These are phyloP conservation scores for Globisporangium echinulatum DNA, from an alignment of 352 stramenopile species.

Conservation along the genomic window DNA sequence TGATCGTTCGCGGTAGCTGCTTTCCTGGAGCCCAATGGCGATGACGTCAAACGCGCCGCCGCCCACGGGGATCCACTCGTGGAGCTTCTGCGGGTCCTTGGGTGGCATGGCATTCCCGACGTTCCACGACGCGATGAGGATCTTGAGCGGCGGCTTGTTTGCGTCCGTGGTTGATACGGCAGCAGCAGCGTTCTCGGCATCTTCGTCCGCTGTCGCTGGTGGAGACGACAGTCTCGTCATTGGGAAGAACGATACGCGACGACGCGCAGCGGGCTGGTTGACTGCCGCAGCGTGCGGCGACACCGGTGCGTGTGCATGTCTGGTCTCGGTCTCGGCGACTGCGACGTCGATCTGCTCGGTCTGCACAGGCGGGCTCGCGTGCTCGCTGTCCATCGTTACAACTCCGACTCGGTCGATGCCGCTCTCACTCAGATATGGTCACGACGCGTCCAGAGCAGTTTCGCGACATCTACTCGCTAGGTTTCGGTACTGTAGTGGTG, in stretches of 20 bases:
- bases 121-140: constrained; percentile 79
- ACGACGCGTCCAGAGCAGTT: no score
- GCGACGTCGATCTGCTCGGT: not conserved
- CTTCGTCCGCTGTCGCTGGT: not conserved
- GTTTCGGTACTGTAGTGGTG: no score
- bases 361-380: not conserved
- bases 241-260: constrained; percentile 6
- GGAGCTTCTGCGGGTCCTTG: constrained; percentile 37
- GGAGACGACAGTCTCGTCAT: not conserved
- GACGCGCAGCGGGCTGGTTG: not conserved
- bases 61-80: constrained; percentile 69
- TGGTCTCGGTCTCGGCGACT: not conserved
- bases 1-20: constrained; percentile 57
- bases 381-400: not conserved
- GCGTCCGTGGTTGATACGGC: not conserved
- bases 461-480: no score
- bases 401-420: no score
- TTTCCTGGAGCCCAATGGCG: constrained; percentile 78
- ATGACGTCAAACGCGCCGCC: constrained; percentile 81
- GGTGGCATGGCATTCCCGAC: constrained; percentile 81
- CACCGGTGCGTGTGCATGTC: not conserved
- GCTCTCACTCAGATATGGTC: no score
- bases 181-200: not conserved
- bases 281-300: not conserved
- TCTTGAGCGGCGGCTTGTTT: constrained; percentile 22